phyloP scores from a whole-genome alignment of 208 protist genomes.

The Wallacemonas sp. region DNA sequence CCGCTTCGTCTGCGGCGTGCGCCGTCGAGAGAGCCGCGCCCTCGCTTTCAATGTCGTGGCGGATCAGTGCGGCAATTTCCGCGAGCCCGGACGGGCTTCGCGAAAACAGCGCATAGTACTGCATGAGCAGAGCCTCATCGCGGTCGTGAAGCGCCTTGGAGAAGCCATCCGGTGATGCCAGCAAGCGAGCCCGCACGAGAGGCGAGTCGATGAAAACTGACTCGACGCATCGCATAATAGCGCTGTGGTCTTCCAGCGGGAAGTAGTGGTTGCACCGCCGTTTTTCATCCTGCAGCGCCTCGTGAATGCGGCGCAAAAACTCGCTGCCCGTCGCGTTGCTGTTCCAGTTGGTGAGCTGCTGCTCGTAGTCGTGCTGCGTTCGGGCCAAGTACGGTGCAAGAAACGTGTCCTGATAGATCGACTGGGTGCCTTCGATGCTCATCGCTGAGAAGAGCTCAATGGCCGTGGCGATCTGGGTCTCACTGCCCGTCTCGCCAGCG shows the following conservation, averaged over 20 bases:
- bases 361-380: slow-evolving; percentile 60
- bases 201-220: slow-evolving; percentile 54
- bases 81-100: slow-evolving; percentile 42
- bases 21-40: slow-evolving; percentile 40
- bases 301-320: slow-evolving; percentile 45
- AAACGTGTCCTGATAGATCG: slow-evolving; percentile 78
- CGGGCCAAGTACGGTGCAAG: slow-evolving; percentile 58
- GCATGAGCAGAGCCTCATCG: slow-evolving; percentile 47
- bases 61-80: slow-evolving; percentile 46
- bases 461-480: slow-evolving; percentile 51
- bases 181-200: slow-evolving; percentile 39
- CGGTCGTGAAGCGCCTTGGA: slow-evolving; percentile 38
- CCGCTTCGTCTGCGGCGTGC: slow-evolving; percentile 52
- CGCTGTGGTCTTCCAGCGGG: slow-evolving; percentile 41
- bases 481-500: slow-evolving; percentile 21
- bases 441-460: slow-evolving; percentile 80
- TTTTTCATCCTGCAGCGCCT: slow-evolving; percentile 45
- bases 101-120: slow-evolving; percentile 69
- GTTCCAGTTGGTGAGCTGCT: slow-evolving; percentile 44
- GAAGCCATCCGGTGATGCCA: slow-evolving; percentile 54
- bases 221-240: slow-evolving; percentile 67
- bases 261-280: slow-evolving; percentile 69
- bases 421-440: slow-evolving; percentile 58
- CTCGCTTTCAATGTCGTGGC: slow-evolving; percentile 52
- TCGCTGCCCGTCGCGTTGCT: slow-evolving; percentile 29